Evolutionary conservation across 225 moss, liverwort and hornwort genomes (phyloP).

Genomic region (Pseudisothecium myosuroides): DNA sequence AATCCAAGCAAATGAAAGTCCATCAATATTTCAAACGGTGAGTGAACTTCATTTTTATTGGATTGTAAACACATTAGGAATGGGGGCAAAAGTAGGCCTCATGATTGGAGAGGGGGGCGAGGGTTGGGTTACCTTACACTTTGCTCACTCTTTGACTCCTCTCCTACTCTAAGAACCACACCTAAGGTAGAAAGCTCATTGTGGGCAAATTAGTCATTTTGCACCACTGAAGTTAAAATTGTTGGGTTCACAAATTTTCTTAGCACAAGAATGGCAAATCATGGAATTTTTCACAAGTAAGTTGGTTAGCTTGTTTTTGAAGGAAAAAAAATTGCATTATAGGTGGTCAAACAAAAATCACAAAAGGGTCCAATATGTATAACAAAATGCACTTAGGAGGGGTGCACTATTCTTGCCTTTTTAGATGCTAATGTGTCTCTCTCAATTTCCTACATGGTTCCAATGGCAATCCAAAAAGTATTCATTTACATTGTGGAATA

Average conservation of each 20-base stretch:
- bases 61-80: too few species aligned
- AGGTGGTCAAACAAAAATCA: background rate
- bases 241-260: rapidly evolving
- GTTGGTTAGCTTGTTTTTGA: rapidly evolving
- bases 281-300: background rate
- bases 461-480: background rate
- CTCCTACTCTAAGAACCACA: rapidly evolving
- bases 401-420: background rate
- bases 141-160: rapidly evolving
- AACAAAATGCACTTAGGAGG: rapidly evolving
- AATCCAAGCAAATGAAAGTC: too few species aligned
- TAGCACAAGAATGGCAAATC: background rate
- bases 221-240: too few species aligned
- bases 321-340: background rate
- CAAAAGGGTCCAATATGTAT: background rate
- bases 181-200: background rate
- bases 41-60: rapidly evolving
- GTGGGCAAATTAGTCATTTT: rapidly evolving
- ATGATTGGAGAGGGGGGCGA: rapidly evolving
- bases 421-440: rapidly evolving
- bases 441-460: rapidly evolving
- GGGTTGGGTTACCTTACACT: rapidly evolving
- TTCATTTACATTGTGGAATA: background rate
- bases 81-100: rapidly evolving
- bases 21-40: background rate